These are phyloP conservation scores for Vigna radiata DNA, from an alignment of 306 rosid species.

Conservation along the genomic window DNA sequence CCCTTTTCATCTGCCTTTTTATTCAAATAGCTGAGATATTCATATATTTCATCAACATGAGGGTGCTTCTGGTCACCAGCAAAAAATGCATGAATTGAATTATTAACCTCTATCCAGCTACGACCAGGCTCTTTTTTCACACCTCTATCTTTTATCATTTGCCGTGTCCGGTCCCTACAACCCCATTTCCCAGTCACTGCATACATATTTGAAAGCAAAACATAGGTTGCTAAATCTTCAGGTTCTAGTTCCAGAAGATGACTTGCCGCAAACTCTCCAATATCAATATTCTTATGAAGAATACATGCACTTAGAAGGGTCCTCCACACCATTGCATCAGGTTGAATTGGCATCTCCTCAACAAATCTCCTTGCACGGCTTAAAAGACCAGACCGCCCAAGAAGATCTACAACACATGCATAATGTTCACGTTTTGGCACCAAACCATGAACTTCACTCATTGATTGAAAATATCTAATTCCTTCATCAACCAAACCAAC, in stretches of 20 bases:
- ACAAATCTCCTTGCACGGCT: constrained; percentile 64
- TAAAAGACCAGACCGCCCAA: constrained; percentile 79
- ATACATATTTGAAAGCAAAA: constrained; percentile 82
- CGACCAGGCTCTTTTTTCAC: constrained; percentile 92
- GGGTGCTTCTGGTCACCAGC: constrained; percentile 85
- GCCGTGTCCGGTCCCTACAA: constrained; percentile 76
- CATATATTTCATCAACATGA: constrained; percentile 61
- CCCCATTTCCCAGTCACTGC: constrained; percentile 83
- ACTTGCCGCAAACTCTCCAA: constrained; percentile 85
- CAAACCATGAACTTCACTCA: constrained; percentile 70
- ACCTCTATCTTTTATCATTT: constrained; percentile 78
- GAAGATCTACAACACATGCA: constrained; percentile 86
- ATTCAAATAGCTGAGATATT: constrained; percentile 59
- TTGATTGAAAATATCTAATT: constrained; percentile 72
- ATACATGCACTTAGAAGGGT: constrained; percentile 85
- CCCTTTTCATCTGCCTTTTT: constrained; percentile 63
- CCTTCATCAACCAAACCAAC: constrained; percentile 86
- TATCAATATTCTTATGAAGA: constrained; percentile 68
- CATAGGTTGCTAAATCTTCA: constrained; percentile 88
- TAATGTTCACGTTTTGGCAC: constrained; percentile 85
- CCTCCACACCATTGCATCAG: constrained; percentile 90
- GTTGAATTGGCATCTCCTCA: constrained; percentile 79
- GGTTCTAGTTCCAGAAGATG: constrained; percentile 86
- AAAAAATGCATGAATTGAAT: constrained; percentile 74
- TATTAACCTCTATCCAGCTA: constrained; percentile 83